Evolutionary conservation across 2,329 filamentous ascomycete genomes (phyloP), one percentile per base, ranked within the genome.

Genomic region (Diaporthe amygdali): DNA sequence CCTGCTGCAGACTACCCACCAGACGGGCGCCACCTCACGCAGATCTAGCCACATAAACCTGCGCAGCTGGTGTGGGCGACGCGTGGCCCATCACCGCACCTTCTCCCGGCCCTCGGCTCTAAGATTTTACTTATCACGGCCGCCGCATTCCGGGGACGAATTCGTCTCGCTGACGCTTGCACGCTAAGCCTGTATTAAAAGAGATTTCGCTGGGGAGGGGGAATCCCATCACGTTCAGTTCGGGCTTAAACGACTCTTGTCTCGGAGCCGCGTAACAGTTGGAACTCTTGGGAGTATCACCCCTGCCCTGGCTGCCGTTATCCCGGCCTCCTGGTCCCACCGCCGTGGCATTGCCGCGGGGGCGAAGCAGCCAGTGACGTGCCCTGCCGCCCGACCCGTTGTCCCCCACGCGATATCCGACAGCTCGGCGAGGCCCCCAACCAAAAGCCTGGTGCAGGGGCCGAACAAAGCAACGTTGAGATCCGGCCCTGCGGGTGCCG

Each of bases 331-430:
- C 32, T 30, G 47, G 59, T 63, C 30, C 27, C 56, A 46, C 39
- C 56, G 56, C 17, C 56, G 41, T 63, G 56, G 56, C 56, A 63
- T 59, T 59, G 56, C 56, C 56, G 56, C 56, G 56, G 41, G 39
- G 56, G 56, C 56, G 56, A 47, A 46, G 56, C 56, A 63, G 30
- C n/a, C 20, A 7, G 41, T 47, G 59, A 47, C 59, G 51, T 34
- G 30, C 51, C 51, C 30, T 54, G 17, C 20, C 20, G 59, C 59
- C 59, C 59, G 59, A 63, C 41, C 59, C 59, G 41, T 27, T 20
- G 41, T 34, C 59, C 59, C 41, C 59, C 59, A 47, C 41, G 59
- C 59, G 41, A 47, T 34, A 63, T 47, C 41, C 59, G 59, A 63
- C 41, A 25, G 44, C 27, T 22, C 56, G 22, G 34, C n/a, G n/a